Percentiles rank a stretch among this genome's conserved stretches.
Evolutionary conservation across 2,329 filamentous ascomycete species (phyloP).

Genomic region (Ceratocystis eucalypticola): DNA sequence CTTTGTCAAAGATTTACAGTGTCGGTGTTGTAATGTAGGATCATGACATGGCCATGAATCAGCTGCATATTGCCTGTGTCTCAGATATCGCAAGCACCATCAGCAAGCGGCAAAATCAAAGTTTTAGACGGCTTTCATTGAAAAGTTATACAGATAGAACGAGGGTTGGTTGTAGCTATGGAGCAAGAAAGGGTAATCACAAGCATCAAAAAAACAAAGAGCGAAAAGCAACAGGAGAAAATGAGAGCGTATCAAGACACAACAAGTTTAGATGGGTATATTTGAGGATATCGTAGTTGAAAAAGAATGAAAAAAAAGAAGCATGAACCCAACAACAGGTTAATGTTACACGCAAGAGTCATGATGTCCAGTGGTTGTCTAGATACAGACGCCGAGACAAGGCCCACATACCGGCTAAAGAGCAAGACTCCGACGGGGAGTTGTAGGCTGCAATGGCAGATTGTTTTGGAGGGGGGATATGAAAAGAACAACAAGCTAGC

Average conservation of each 20-base stretch:
- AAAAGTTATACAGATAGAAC: no score
- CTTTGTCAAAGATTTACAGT: no score
- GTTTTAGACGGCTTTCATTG: no score
- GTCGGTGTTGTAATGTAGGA: no score
- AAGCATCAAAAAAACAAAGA: not conserved
- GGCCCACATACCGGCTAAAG: not conserved
- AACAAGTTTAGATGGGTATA: slow-evolving; percentile 18
- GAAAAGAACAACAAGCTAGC: no score
- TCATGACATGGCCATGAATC: no score
- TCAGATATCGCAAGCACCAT: no score
- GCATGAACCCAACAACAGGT: slow-evolving; percentile 1
- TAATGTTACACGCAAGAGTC: slow-evolving; percentile 13
- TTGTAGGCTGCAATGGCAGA: no score
- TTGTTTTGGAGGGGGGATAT: no score
- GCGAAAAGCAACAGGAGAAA: slow-evolving; percentile 22
- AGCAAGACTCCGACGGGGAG: not conserved
- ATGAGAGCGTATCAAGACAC: slow-evolving; percentile 6
- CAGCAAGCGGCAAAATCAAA: no score
- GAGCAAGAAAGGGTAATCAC: not conserved
- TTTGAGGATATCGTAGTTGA: slow-evolving; percentile 13
- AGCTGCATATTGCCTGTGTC: no score
- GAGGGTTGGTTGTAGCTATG: no score
- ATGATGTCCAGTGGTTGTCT: not conserved
- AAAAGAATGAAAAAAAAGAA: slow-evolving; percentile 11
- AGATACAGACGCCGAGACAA: not conserved